These are phyloP conservation scores for Solanum chaucha DNA, from an alignment of 257 asterid genomes.

Conservation along the genomic window DNA sequence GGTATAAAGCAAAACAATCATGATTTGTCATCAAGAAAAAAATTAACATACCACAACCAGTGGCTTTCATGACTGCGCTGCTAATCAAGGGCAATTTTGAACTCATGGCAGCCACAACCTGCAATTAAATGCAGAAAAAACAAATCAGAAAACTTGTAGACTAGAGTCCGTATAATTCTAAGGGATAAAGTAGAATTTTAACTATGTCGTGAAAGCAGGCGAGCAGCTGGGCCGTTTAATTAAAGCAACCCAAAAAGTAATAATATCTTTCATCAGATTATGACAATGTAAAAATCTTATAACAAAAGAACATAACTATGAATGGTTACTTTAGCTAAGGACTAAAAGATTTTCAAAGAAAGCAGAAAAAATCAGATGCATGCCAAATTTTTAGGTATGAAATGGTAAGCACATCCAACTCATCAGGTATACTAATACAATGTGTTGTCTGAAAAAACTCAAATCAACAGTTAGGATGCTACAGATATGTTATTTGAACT, in stretches of 20 bases:
- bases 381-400: not conserved
- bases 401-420: not conserved
- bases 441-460: not conserved
- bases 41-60: slow-evolving; percentile 61
- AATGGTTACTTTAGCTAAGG: not conserved
- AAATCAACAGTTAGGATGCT: not conserved
- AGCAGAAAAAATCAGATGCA: not conserved
- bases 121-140: slow-evolving; percentile 3
- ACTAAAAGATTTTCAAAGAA: not conserved
- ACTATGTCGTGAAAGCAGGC: not conserved
- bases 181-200: not conserved
- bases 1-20: not conserved
- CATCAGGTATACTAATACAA: not conserved
- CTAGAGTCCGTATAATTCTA: not conserved
- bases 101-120: slow-evolving; percentile 88
- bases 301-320: not conserved
- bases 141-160: not conserved
- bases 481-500: not conserved
- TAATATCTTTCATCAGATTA: not conserved
- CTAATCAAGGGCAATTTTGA: slow-evolving; percentile 88
- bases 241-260: not conserved
- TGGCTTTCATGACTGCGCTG: slow-evolving; percentile 86
- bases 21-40: not conserved
- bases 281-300: not conserved
- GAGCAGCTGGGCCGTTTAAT: not conserved